These are phyloP conservation scores for Malassezia brasiliensis DNA, from an alignment of 1,284 basidiomycete species.

Conservation along the genomic window DNA sequence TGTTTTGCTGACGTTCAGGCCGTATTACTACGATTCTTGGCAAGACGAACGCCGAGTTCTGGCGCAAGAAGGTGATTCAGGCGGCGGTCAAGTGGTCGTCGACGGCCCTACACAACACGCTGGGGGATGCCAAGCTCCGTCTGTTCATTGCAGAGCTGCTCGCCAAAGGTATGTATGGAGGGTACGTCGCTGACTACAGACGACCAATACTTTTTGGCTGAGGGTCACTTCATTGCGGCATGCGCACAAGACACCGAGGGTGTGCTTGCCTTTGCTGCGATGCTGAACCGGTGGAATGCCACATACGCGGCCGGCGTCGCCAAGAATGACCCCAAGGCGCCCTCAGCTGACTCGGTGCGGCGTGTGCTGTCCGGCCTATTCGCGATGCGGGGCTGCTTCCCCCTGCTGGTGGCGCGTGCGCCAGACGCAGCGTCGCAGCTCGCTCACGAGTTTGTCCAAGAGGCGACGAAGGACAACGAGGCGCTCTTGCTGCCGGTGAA, in stretches of 20 bases:
- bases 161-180: slow-evolving; percentile 17
- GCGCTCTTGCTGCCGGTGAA: slow-evolving; percentile 36
- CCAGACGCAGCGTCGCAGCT: slow-evolving; percentile 20
- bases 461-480: slow-evolving; percentile 21
- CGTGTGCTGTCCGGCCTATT: slow-evolving; percentile 15
- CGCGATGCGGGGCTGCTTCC: slow-evolving; percentile 14
- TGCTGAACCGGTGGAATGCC: slow-evolving; percentile 14
- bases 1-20: slow-evolving; percentile 9
- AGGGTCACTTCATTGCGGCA: slow-evolving; percentile 31
- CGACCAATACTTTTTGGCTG: slow-evolving; percentile 24
- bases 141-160: slow-evolving; percentile 35
- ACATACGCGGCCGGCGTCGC: slow-evolving; percentile 5
- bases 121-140: slow-evolving; percentile 34
- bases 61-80: slow-evolving; percentile 42
- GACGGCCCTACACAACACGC: slow-evolving; percentile 19
- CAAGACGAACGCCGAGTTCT: slow-evolving; percentile 34
- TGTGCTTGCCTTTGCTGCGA: slow-evolving; percentile 3
- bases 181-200: slow-evolving; percentile 1
- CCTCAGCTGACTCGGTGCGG: slow-evolving; percentile 7
- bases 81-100: slow-evolving; percentile 42
- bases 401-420: background rate
- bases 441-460: slow-evolving; percentile 25
- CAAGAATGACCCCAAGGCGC: background rate
- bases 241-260: background rate
- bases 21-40: slow-evolving; percentile 28